phyloP scores from a whole-genome alignment of 2,329 filamentous ascomycete genomes.

The Teratosphaeria destructans region DNA sequence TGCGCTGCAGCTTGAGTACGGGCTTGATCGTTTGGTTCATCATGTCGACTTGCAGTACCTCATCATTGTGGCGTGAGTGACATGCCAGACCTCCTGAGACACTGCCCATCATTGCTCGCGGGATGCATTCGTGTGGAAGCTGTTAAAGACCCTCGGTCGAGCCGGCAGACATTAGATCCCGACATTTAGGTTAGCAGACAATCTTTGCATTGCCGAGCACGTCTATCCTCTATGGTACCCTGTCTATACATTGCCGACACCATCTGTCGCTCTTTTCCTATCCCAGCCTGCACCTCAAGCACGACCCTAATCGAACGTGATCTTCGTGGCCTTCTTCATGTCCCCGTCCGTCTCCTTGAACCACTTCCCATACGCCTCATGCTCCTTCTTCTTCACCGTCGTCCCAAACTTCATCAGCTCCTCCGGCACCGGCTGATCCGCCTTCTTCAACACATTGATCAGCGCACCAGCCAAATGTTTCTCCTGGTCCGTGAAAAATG shows the following conservation, averaged over 20 bases:
- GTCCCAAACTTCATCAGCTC: conserved; percentile 90
- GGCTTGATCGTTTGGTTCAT: neutral
- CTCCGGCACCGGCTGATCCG: conserved; percentile 82
- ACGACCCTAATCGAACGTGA: neutral
- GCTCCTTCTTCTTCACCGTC: conserved; percentile 97
- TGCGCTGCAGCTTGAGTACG: neutral
- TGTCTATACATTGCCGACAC: neutral
- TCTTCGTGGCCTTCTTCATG: conserved; percentile 49
- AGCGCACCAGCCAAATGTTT: conserved; percentile 84
- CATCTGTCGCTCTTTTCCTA: neutral
- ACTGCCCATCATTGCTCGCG: too few relatives aligned
- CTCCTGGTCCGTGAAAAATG: conserved; percentile 89
- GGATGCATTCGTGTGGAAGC: too few relatives aligned
- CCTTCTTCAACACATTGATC: conserved; percentile 90
- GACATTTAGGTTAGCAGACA: neutral
- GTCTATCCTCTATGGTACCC: neutral
- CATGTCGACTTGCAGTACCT: neutral
- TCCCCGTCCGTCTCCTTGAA: conserved; percentile 68
- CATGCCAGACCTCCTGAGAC: too few relatives aligned
- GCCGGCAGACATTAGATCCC: neutral
- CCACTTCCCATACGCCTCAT: conserved; percentile 90
- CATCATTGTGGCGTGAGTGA: neutral
- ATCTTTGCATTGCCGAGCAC: neutral
- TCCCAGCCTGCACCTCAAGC: neutral
- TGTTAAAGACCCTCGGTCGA: too few relatives aligned